A percentile compares a stretch with the other conserved stretches of the same genome.
These are phyloP conservation scores for Calamus simplicifolius DNA, from an alignment of 176 grass and related monocot genomes.

Conservation along the genomic window DNA sequence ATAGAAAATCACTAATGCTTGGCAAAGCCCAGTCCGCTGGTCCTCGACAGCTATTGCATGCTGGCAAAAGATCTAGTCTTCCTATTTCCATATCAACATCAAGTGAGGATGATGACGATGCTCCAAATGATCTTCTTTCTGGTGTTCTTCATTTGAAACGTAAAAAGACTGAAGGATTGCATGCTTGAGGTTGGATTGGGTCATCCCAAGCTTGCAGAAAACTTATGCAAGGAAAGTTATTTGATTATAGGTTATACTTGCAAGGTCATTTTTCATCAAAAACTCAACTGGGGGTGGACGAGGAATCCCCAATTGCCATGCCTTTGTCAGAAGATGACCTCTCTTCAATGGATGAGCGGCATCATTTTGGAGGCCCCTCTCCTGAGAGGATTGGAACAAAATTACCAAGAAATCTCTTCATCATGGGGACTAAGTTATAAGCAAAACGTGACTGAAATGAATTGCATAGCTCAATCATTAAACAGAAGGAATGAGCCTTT, in stretches of 20 bases:
- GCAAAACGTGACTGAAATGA: conserved; percentile 5
- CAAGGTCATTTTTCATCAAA: not conserved
- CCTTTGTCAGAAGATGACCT: conserved; percentile 6
- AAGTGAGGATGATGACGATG: not conserved
- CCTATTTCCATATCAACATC: not conserved
- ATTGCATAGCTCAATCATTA: conserved; percentile 17
- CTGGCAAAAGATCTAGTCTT: not conserved
- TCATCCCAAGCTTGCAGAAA: too few species aligned
- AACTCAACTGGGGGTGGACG: conserved; percentile 13
- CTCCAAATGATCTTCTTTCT: not conserved
- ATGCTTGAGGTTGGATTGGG: too few species aligned
- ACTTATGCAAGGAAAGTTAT: too few species aligned
- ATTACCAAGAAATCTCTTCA: conserved; percentile 18
- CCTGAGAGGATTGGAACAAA: conserved; percentile 2
- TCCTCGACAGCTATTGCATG: not conserved
- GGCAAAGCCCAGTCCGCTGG: not conserved
- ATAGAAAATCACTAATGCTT: not conserved
- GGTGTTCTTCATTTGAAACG: not conserved
- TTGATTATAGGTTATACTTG: too few species aligned
- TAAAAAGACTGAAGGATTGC: conserved; percentile 8
- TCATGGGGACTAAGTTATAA: not conserved
- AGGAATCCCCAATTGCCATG: conserved; percentile 15
- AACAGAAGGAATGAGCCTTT: conserved; percentile 11
- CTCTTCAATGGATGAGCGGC: conserved; percentile 2
- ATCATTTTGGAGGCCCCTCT: conserved; percentile 17